Percentiles rank a stretch among this genome's conserved stretches.
Conservation (phyloP, 2,329 filamentous ascomycete species). For the Penicillium sp. region DNA sequence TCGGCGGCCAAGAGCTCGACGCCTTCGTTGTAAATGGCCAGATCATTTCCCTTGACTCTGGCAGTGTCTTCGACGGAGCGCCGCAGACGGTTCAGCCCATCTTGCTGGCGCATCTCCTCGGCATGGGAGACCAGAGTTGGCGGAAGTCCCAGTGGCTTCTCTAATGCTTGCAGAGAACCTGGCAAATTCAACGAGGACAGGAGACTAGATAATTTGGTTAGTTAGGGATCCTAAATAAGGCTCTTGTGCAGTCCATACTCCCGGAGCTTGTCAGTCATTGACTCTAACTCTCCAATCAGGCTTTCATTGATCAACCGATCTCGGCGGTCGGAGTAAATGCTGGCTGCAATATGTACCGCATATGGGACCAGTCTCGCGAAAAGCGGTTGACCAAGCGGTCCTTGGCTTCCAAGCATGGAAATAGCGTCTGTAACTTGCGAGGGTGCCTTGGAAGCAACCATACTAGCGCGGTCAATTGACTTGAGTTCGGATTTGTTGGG, state of each 20-base stretch:
- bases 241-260: conserved; percentile 47
- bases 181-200: conserved; percentile 83
- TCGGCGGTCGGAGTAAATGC: conserved; percentile 88
- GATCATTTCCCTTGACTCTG: conserved; percentile 79
- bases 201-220: conserved; percentile 41
- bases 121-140: conserved; percentile 84
- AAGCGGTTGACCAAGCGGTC: conserved; percentile 78
- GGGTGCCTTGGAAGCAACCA: conserved; percentile 79
- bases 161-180: conserved; percentile 87
- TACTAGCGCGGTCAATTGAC: conserved; percentile 79
- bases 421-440: conserved; percentile 79
- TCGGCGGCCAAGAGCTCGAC: conserved; percentile 75
- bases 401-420: conserved; percentile 74
- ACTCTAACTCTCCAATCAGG: conserved; percentile 81
- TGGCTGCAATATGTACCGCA: conserved; percentile 90
- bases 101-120: conserved; percentile 89
- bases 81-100: conserved; percentile 75
- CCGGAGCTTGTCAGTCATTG: conserved; percentile 75
- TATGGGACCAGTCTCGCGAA: conserved; percentile 94
- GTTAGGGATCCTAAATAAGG: not conserved
- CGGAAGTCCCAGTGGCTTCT: conserved; percentile 89
- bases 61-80: conserved; percentile 84
- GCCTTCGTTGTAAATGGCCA: conserved; percentile 78
- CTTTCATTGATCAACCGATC: conserved; percentile 88
- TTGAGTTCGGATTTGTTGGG: conserved; percentile 86